Evolutionary conservation across 305 asterid species (phyloP), one percentile per base, ranked within the genome.

Genomic region (Fraxinus floribunda): DNA sequence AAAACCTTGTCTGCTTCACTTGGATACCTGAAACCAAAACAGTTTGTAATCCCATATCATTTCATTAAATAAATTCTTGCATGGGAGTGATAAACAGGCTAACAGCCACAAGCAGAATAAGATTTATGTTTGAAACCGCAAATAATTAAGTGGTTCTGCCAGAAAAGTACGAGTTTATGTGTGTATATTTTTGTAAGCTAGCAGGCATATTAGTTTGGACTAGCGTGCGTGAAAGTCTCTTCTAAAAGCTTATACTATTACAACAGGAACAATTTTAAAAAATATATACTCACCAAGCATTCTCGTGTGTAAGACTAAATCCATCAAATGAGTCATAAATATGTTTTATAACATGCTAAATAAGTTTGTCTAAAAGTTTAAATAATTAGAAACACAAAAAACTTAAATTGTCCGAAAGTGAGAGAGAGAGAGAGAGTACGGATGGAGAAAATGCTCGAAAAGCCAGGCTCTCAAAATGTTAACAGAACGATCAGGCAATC

Each of bases 1-100:
- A 91, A 86, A 91, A 91, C 94, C 82, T 93, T 93, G 94, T 93
- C 98, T 88, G 94, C 97, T 90, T 93, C 98, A 84, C 91, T 94
- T 22, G 98, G 98, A 82, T 94, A 94, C 90, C 98, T 94, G 94
- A 55, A 70, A 52, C 62, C 62, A 52, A 52, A 52, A 1, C 62
- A 52, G 22, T 4, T 52, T 16, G 20, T 52, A 52, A 18, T 15
- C 38, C 38, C 39, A 70, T 29, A 39, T 71, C 30, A 79, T 75
- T 46, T 55, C 84, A 80, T 30, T 13, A 79, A 75, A 35, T 44
- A 32, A 30, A 15, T 80, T 46, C 73, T 24, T 24, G 79, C 79
- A 55, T 80, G 57, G 79, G 39, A 80, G 30, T 57, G 10, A 77
- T 77, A 15, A 52, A 22, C 41, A 77, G 70, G 29, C 11, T 41